phyloP scores from a whole-genome alignment of 2,329 filamentous ascomycete genomes.

The Calonectria pteridis region DNA sequence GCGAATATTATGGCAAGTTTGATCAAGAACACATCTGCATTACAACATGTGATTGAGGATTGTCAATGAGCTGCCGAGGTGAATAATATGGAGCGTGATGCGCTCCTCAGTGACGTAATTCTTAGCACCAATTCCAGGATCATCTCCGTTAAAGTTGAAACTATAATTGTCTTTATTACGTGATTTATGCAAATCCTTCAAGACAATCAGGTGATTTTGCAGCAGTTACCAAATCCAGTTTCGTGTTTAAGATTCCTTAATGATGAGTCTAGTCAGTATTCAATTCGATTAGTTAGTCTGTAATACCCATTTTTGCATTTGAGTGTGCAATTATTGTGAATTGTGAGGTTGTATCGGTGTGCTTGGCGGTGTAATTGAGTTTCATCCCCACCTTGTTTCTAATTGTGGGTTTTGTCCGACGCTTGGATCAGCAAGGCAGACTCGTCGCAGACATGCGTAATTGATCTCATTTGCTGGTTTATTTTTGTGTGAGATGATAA shows the following conservation, averaged over 20 bases:
- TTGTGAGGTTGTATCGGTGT: not conserved
- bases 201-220: too few relatives aligned
- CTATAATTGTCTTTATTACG: not conserved
- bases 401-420: not conserved
- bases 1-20: not conserved
- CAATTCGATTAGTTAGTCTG: too few relatives aligned
- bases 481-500: too few relatives aligned
- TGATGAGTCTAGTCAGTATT: too few relatives aligned
- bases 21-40: not conserved
- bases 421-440: not conserved
- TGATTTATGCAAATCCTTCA: not conserved
- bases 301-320: not conserved
- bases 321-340: not conserved
- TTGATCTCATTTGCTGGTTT: not conserved
- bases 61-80: not conserved
- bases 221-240: too few relatives aligned
- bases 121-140: not conserved
- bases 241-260: not conserved
- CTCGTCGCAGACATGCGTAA: not conserved
- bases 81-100: not conserved
- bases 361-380: not conserved
- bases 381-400: not conserved
- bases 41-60: not conserved
- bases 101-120: not conserved
- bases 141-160: not conserved